Evolutionary conservation across 208 protist genomes (phyloP), one percentile per base, ranked within the genome.

Genomic region (Crithidia bombi): DNA sequence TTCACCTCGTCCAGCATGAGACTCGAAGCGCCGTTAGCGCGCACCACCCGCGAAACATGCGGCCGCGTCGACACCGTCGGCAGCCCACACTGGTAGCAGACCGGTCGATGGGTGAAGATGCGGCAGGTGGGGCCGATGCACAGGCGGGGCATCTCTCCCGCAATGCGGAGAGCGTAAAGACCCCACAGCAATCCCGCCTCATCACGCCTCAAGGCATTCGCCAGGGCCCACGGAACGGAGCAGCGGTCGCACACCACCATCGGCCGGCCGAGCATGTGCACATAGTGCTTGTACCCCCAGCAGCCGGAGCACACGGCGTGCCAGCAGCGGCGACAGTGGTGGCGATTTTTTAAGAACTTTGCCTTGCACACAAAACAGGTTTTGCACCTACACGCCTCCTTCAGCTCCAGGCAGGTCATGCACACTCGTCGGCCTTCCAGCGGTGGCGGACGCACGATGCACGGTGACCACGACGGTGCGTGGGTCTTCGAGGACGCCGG

Each of bases 321-420:
- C 82, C 85, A 87, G 63, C 89, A 95, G 55, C 81, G 76, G 46
- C 85, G 85, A 79, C 89, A 95, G 75, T 92, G 89, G 69, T 91
- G 85, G 7, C 85, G 83, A 51, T 69, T 78, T 7, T 62, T 75
- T 14, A 59, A 56, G 23, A 85, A 73, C 46, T 47, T 19, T 32
- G 47, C 1, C 21, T 44, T 46, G 68, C 89, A 94, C 25, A 82
- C 71, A 32, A 30, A 36, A 72, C 89, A 94, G 10, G 23, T 62
- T 12, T 49, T 54, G 59, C 89, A 94, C 17, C n/a, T 70, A 43
- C 89, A 94, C 14, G 26, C n/a, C 65, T 82, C 51, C 64, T 89
- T 87, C 7, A 51, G 49, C 0, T 78, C 52, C n/a, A 43, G 56
- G 41, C 89, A 94, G n/a, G 62, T 75, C 46, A 71, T 65, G 71